Conservation (phyloP, 495 filamentous ascomycete species). For the Aspergillus ostianus region DNA sequence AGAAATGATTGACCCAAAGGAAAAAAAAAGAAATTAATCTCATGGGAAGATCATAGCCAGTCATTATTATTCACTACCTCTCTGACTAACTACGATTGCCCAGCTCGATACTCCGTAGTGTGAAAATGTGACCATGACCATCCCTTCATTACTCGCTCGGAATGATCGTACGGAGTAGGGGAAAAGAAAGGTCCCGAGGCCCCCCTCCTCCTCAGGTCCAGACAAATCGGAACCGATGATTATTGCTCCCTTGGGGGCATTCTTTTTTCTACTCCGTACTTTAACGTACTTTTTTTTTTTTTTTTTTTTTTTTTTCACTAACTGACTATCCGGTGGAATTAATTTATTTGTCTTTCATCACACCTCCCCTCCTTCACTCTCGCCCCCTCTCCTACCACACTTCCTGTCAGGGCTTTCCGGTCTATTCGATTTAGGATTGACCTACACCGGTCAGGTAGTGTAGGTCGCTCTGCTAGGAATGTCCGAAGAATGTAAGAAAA, state of each 20-base stretch:
- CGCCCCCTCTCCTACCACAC: too few relatives aligned
- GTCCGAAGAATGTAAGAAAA: neutral
- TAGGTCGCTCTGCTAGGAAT: neutral
- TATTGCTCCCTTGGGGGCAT: neutral
- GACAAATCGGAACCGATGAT: neutral
- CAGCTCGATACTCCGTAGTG: neutral
- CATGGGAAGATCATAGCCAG: neutral
- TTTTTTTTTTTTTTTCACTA: neutral
- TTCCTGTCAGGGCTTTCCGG: neutral
- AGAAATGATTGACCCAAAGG: too few relatives aligned
- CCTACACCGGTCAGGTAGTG: neutral
- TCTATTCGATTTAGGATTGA: neutral
- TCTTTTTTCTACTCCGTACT: too few relatives aligned
- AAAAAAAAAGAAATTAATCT: neutral
- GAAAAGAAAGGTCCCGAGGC: neutral
- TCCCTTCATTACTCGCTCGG: slow-evolving; percentile 11
- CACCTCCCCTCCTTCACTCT: neutral
- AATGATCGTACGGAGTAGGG: slow-evolving; percentile 4
- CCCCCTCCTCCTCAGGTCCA: neutral
- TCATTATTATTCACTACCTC: neutral
- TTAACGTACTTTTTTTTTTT: neutral
- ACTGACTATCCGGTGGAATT: too few relatives aligned
- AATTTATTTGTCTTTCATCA: neutral
- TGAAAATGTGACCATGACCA: neutral
- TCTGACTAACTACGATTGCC: neutral